Base-by-base conservation (phyloP, 2,329 filamentous ascomycete species). In the Trichoderma lentiforme region DNA sequence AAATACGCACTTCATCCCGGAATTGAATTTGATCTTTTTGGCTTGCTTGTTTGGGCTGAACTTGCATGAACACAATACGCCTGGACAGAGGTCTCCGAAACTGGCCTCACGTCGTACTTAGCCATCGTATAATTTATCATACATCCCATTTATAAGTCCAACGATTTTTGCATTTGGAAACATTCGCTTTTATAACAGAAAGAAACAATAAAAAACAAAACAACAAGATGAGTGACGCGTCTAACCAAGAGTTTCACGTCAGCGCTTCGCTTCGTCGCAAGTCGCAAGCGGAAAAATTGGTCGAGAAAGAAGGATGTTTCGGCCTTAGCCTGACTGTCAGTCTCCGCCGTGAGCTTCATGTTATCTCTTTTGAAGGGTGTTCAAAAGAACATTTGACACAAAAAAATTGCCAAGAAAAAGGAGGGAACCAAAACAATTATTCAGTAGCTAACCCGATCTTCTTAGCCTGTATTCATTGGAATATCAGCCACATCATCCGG, bases 401-500 rank as follows among this genome's bases (percentile, higher is more conserved):
- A 43, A 43, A 43, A 43, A 18, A 26, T 53, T 34, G 11, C 12
- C 12, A 47, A 18, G 36, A 39, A 39, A 18, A 18, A 8, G 36
- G 8, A 39, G 36, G 15, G 15, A 18, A 39, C 6, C 15, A 18
- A 2, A 9, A n/a, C 39, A n/a, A 18, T 43, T n/a, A 6, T n/a
- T 43, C 36, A 43, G 36, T 8, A 18, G 36, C 36, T 43, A 18
- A 43, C 36, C 36, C 51, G n/a, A 11, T n/a, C 5, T 18, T 56
- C n/a, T 14, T 63, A 73, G 72, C 64, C 68, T 28, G 84, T 92
- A 62, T 93, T 87, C 75, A 80, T 89, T 56, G 91, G 91, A 70
- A 87, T 92, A 39, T 89, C 90, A 4, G 87, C 87, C 53, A 82
- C 86, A 62, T 82, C 86, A 62, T 80, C 83, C 1, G 83, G 87